Evolutionary conservation across 306 rosid species (phyloP), one percentile per base, ranked within the genome.

Genomic region (Gynostemma pentaphyllum): DNA sequence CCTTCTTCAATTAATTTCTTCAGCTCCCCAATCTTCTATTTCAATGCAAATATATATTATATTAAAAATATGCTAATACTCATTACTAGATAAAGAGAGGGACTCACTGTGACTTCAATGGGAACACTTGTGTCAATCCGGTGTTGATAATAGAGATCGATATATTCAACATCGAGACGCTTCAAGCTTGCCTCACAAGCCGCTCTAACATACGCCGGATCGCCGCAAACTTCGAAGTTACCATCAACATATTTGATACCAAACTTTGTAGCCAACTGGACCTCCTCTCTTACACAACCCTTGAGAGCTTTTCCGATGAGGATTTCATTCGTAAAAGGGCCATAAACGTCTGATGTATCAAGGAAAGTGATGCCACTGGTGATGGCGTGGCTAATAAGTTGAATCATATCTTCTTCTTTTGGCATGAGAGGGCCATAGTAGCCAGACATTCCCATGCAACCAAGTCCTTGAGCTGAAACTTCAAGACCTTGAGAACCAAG

Each of bases 361-460:
- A n/a, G n/a, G n/a, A n/a, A n/a, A n/a, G n/a, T n/a, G n/a, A n/a
- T n/a, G n/a, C 84, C 95, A 19, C 40, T 34, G 26, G 72, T 1
- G 1, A 87, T 9, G 55, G 89, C 92, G 4, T 82, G 89, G 71
- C 79, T 85, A 47, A 82, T 80, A 45, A 85, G 89, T 16, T 71
- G 32, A 15, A 87, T 77, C 96, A 85, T 82, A 42, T 88, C 89
- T 2, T 77, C 4, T 1, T 83, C 83, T n/a, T n/a, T n/a, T 0
- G 96, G 94, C 60, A 85, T 85, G 0, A 82, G 81, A 56, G 86
- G 69, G 5, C 86, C 90, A 34, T 83, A 85, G 80, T 18, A 65
- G 28, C 69, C 68, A 12, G 94, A 78, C 96, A 88, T 85, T 5
- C 83, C 72, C 90, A 81, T 76, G 64, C 94, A 85, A 1, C 92